Evolutionary conservation across 139 green algal genomes (phyloP).

Genomic region (Chlamydomonas incerta): DNA sequence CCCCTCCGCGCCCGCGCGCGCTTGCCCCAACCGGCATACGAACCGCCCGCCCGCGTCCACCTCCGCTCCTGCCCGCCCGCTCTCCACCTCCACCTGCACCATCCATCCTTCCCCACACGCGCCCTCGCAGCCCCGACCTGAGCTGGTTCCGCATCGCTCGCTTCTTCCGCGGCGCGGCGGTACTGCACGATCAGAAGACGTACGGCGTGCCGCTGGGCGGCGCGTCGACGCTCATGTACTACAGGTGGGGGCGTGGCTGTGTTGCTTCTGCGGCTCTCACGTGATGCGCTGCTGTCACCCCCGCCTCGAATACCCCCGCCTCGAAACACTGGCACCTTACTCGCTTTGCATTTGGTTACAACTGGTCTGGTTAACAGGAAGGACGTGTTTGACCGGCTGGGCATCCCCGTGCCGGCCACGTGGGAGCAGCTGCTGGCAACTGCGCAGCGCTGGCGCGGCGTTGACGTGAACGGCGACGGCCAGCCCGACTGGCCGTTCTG

Average conservation of each 20-base stretch:
- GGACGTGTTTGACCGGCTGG: slow-evolving; percentile 3
- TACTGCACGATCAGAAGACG: neutral
- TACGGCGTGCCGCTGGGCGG: slow-evolving; percentile 23
- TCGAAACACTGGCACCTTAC: no score
- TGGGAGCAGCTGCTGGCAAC: slow-evolving; percentile 12
- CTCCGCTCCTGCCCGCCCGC: no score
- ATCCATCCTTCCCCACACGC: no score
- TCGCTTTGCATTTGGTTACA: no score
- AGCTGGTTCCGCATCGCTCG: slow-evolving; percentile 21
- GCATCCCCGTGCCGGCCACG: slow-evolving; percentile 3
- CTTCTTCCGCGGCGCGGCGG: slow-evolving; percentile 8
- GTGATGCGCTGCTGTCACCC: no score
- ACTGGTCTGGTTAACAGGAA: no score
- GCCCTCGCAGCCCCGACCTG: slow-evolving; percentile 3
- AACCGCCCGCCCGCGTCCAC: no score
- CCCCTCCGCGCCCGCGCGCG: no score
- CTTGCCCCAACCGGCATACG: no score
- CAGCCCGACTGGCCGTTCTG: neutral
- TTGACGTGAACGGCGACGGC: slow-evolving; percentile 3
- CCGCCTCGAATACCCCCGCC: no score
- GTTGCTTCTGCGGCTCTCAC: no score
- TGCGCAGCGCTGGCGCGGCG: neutral
- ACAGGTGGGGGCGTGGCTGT: neutral
- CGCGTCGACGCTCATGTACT: neutral
- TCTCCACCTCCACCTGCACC: no score